Evolutionary conservation across 192 early-diverging fungal species (phyloP), one percentile per base, ranked within the genome.

Genomic region (Coemansia sp.): DNA sequence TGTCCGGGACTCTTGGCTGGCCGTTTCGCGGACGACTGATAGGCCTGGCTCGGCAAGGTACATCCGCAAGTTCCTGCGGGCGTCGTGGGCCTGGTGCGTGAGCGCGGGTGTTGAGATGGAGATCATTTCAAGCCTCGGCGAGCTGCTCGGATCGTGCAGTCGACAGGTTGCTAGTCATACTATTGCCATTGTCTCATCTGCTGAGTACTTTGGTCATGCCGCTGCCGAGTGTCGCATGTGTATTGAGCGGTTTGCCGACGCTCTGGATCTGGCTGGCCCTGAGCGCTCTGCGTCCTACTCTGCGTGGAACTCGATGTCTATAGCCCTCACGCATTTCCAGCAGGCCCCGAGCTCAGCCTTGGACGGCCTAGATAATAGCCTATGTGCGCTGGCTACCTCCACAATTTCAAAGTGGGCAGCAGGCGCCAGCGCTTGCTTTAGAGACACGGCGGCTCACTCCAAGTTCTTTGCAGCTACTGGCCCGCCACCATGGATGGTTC

Each of bases 61-160:
- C 18, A 29, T 55, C 21, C 21, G 53, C 16, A 45, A 47, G 3
- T 67, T 67, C 29, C 44, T 74, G 19, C 38, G 43, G 13, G 18
- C 21, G 18, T 46, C 70, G 6, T 74, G 70, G 70, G 42, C 20
- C 2, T 74, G 70, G 70, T 66, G 59, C 43, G 47, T 3, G 35
- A 41, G 28, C 30, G 38, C 50, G 38, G 42, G 39, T 18, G 50
- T 38, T 6, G 49, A 30, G 12, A 8, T 10, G 0, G 10, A 33
- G 1, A 32, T 74, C 32, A 11, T 38, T 1, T 20, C 27, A 2
- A 20, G 44, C 4, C 22, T 74, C 17, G 16, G 38, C 0, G 28
- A 19, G 8, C 45, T 63, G 34, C 36, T 74, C 5, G 51, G 26
- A 25, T 42, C 51, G n/a, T 33, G 36, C 16, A 63, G 59, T 43